A percentile compares a stretch with the other conserved stretches of the same genome.
Evolutionary conservation across 306 rosid species (phyloP).

Genomic region (Rosa lucieae): DNA sequence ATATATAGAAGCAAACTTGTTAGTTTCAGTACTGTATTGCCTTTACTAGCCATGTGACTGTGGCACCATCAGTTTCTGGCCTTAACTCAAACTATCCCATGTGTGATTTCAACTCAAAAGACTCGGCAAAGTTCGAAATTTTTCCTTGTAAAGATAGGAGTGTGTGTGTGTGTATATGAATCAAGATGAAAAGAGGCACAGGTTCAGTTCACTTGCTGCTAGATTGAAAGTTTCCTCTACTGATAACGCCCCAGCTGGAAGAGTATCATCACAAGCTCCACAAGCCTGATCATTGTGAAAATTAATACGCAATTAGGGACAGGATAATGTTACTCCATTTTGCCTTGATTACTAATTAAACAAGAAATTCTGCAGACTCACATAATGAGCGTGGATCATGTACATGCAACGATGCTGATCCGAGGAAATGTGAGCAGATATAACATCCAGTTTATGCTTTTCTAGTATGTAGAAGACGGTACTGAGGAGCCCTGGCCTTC

Average conservation of each 20-base stretch:
- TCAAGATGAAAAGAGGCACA: slow-evolving; percentile 23
- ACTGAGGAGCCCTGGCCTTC: slow-evolving; percentile 40
- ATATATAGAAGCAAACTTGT: neutral
- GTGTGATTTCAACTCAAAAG: neutral
- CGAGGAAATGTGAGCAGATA: slow-evolving; percentile 45
- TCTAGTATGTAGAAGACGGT: slow-evolving; percentile 48
- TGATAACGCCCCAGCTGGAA: slow-evolving; percentile 9
- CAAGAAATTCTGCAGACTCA: slow-evolving; percentile 30
- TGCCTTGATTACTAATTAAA: neutral
- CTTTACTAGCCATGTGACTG: neutral
- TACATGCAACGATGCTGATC: slow-evolving; percentile 29
- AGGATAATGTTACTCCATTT: neutral
- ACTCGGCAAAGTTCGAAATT: neutral
- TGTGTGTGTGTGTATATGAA: neutral
- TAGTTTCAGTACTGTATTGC: neutral
- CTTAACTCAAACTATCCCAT: neutral
- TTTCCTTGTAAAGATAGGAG: neutral
- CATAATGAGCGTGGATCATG: slow-evolving; percentile 57
- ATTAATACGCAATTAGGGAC: neutral
- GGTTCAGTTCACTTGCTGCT: slow-evolving; percentile 32
- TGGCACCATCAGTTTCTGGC: neutral
- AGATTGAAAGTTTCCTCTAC: slow-evolving; percentile 27
- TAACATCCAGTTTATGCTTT: slow-evolving; percentile 51
- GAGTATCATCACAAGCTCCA: slow-evolving; percentile 8
- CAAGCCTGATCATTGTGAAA: slow-evolving; percentile 9